Base-by-base conservation (phyloP, 2,329 filamentous ascomycete species). In the Epicoccum sorghinum region DNA sequence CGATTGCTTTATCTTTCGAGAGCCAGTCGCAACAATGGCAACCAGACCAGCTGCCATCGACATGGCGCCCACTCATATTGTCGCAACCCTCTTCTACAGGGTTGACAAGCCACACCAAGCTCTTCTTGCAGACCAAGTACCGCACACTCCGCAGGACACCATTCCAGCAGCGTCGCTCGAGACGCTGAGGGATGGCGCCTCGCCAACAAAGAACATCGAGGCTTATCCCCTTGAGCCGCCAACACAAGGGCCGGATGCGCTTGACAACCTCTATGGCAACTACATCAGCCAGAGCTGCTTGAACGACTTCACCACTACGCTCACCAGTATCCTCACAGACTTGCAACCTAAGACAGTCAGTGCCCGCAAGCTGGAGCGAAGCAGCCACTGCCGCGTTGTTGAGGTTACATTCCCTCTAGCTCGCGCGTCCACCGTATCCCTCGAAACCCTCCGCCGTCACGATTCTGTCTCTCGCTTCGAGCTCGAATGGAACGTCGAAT, bases 401-500 rank as follows among this genome's bases (percentile, higher is more conserved):
- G 88, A 90, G 74, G 75, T 89, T 43, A 83, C 82, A 0, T 79
- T 90, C 47, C 82, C 83, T 1, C 84, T 87, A 0, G 81, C 82
- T 0, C 78, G 77, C 13, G 77, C 80, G 43, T 76, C 79, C 1
- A 68, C 78, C 44, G 69, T 82, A 7, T 76, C 79, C 4, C 79
- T 93, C 14, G 78, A 82, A 3, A 89, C 92, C 62, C 78, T 96
- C 64, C 84, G 90, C 59, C 89, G 89, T 68, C 88, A 96, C 72
- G 90, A 93, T 77, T 85, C 86, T 55, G 86, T 96, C 55, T 91
- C 64, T n/a, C 64, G 68, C n/a, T 96, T 96, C 68, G 91, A 96
- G 82, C 84, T 86, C 59, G 89, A 93, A 73, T 96, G 91, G 90
- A 93, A 92, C 68, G 88, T 95, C 36, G 90, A 96, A 74, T 88